Evolutionary conservation across 805 yeast genomes (phyloP).

Genomic region (Yamadazyma paraphyllophila): DNA sequence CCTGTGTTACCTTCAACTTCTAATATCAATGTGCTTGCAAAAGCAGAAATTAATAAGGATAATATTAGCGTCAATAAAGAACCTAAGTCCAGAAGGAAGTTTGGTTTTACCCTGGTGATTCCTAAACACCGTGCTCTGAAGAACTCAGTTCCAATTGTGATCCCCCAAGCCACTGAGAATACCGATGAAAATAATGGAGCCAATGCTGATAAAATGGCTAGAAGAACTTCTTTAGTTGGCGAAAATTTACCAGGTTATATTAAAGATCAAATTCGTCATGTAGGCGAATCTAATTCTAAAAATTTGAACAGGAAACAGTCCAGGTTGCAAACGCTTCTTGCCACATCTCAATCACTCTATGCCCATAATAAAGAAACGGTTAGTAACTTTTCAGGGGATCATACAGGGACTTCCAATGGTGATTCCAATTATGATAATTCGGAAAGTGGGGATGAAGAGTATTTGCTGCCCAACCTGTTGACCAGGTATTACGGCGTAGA

Average conservation of each 20-base stretch:
- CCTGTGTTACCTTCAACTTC: conserved; percentile 33
- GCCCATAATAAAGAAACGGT: conserved; percentile 22
- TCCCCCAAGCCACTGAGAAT: neutral
- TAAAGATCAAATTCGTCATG: conserved; percentile 15
- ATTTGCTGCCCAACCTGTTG: conserved; percentile 41
- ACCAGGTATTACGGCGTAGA: conserved; percentile 27
- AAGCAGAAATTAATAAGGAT: conserved; percentile 16
- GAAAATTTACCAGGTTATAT: conserved; percentile 37
- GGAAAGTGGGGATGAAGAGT: conserved; percentile 32
- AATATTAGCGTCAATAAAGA: neutral
- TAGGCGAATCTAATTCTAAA: neutral
- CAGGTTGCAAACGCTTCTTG: conserved; percentile 31
- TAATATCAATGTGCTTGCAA: conserved; percentile 33
- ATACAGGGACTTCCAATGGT: conserved; percentile 10
- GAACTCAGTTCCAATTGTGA: neutral
- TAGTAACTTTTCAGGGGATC: conserved; percentile 13
- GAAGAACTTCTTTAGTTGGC: conserved; percentile 36
- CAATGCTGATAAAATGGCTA: conserved; percentile 5
- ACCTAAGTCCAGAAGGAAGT: conserved; percentile 1
- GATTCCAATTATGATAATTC: neutral
- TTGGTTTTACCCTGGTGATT: conserved; percentile 10
- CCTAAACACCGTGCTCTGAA: conserved; percentile 5
- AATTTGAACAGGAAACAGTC: conserved; percentile 16
- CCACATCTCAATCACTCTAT: conserved; percentile 37
- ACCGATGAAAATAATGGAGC: neutral